These are phyloP conservation scores for Cucurbita argyrosperma DNA, from an alignment of 306 rosid species.

Conservation along the genomic window DNA sequence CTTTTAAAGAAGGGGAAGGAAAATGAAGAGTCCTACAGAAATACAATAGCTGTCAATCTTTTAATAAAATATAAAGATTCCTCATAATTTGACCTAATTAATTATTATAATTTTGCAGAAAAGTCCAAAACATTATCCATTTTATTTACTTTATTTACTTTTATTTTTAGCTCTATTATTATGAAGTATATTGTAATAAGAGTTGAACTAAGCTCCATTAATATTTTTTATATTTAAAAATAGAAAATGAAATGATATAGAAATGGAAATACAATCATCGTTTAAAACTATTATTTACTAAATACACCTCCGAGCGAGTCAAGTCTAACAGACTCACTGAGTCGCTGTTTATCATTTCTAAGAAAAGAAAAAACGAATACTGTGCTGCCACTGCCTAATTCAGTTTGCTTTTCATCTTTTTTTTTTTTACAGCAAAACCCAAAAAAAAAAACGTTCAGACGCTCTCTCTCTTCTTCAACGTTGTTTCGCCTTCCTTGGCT, in stretches of 20 bases:
- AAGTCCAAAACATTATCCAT: neutral
- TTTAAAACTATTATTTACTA: neutral
- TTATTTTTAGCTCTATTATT: neutral
- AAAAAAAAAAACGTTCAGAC: neutral
- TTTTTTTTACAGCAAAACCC: neutral
- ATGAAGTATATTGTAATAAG: too few species aligned
- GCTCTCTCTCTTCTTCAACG: neutral
- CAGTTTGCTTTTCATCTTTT: conserved; percentile 6
- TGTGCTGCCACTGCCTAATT: conserved; percentile 2
- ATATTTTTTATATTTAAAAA: too few species aligned
- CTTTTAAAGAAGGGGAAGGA: neutral
- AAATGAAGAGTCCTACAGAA: neutral
- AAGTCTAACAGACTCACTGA: neutral
- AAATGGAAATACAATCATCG: neutral
- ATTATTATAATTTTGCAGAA: neutral
- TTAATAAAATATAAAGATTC: neutral
- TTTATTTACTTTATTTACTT: neutral
- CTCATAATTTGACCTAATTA: neutral
- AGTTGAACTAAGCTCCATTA: too few species aligned
- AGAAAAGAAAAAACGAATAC: conserved; percentile 1
- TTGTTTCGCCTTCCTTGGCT: neutral
- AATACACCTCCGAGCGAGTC: neutral
- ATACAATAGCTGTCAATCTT: neutral
- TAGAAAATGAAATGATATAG: neutral
- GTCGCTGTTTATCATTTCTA: neutral